Conservation (phyloP, 139 green algal species). For the Trebouxia sp. region DNA sequence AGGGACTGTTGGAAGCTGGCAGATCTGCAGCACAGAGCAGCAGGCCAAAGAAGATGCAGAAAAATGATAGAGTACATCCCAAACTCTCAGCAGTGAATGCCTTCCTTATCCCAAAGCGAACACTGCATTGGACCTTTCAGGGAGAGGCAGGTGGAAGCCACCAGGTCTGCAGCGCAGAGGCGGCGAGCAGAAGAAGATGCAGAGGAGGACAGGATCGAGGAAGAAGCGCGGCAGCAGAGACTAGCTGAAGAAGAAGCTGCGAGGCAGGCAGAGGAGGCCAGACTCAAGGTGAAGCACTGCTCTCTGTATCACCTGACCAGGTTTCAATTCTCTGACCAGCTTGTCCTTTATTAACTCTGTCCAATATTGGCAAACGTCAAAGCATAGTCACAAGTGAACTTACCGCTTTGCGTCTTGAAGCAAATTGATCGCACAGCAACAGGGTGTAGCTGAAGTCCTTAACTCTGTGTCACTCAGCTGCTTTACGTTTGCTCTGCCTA, state of each 20-base stretch:
- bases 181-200: constrained; percentile 27
- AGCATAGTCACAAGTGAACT: background rate
- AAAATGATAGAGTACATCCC: too few species aligned
- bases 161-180: background rate
- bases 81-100: too few species aligned
- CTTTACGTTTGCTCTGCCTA: too few species aligned
- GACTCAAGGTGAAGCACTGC: constrained; percentile 2
- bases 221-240: background rate
- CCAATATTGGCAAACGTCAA: background rate
- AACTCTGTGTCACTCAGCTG: background rate
- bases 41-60: background rate
- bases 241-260: constrained; percentile 15
- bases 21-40: background rate
- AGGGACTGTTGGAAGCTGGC: background rate
- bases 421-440: background rate
- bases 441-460: background rate
- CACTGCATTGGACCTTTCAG: background rate
- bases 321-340: background rate
- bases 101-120: too few species aligned
- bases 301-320: background rate
- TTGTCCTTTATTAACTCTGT: background rate
- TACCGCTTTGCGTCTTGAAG: background rate
- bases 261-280: constrained; percentile 22
- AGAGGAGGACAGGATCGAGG: constrained; percentile 24
- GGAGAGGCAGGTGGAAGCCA: constrained; percentile 6